A percentile compares a stretch with the other conserved stretches of the same genome.
Conservation (phyloP, 106 monocot species). For the Posidonia australis region DNA sequence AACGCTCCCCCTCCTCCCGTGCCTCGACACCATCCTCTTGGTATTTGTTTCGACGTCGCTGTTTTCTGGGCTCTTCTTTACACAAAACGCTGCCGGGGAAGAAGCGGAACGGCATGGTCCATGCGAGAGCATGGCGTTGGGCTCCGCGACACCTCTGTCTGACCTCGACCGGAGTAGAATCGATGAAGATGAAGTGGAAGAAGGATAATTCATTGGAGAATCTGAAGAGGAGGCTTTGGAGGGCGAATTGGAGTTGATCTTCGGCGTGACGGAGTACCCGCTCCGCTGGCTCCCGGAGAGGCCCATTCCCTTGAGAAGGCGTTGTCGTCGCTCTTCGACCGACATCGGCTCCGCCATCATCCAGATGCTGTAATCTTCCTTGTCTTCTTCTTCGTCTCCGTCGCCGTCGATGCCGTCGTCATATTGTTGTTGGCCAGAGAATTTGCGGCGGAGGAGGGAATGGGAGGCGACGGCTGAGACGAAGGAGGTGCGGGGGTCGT, state of each 20-base stretch:
- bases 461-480: slow-evolving; percentile 67
- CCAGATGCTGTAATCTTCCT: slow-evolving; percentile 63
- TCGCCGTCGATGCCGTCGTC: slow-evolving; percentile 3
- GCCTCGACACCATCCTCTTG: slow-evolving; percentile 1
- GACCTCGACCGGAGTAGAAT: slow-evolving; percentile 27
- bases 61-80: not conserved
- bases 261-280: not conserved
- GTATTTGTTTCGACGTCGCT: not conserved
- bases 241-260: not conserved
- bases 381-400: not conserved
- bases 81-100: too few species aligned
- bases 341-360: slow-evolving; percentile 62
- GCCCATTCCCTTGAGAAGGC: slow-evolving; percentile 80
- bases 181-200: not conserved
- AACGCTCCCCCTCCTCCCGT: too few species aligned
- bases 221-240: too few species aligned
- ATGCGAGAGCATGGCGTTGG: too few species aligned
- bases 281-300: slow-evolving; percentile 38
- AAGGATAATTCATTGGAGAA: too few species aligned
- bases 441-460: not conserved
- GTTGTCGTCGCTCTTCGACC: slow-evolving; percentile 56
- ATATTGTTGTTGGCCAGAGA: not conserved
- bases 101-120: too few species aligned
- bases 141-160: not conserved
- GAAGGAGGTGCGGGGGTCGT: slow-evolving; percentile 64